Base-by-base conservation (phyloP, 768 basidiomycete genomes). In the Tricholoma matsutake region DNA sequence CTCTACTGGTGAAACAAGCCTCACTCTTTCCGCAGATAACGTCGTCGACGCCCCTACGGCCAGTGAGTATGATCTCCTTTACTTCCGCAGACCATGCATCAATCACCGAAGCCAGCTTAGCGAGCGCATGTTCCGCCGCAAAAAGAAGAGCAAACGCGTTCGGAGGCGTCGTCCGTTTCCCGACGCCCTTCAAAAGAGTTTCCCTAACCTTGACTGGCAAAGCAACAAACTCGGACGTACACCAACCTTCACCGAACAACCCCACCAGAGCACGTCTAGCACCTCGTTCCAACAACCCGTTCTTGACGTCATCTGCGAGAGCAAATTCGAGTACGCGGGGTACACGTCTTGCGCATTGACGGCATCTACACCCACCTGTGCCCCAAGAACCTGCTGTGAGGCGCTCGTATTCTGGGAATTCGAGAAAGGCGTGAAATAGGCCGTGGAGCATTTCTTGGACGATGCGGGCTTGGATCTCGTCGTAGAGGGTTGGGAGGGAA, bases 361-460 rank as follows among this genome's bases (percentile, higher is more conserved):
- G 81, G 67, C 95, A 96, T 41, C 88, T 81, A 71, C 93, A 95
- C 1, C 92, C 92, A 2, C 88, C 89, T 0, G 86, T 85, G 28
- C 90, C 92, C 92, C 92, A 94, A 62, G 85, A 84, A 35, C 90
- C 86, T 0, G 79, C 82, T 0, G 89, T 92, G 64, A 90, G 79
- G 11, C 79, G 76, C 64, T 94, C 91, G 70, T 93, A 93, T 62
- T 87, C 86, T n/a, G 82, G 73, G 68, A 94, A 92, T 28, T 88
- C 83, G 51, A 92, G 80, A 68, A 88, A 91, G 1, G 91, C 89
- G 67, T 92, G 92, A 74, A 89, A 93, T 43, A 96, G 85, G 1
- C 94, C 94, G 67, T 96, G 94, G 66, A 89, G 82, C 84, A 96
- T 92, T 72, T 97, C 94, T 64, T 90, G 84, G 18, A 89, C 84